Evolutionary conservation across 441 rosid genomes (phyloP), one percentile per base, ranked within the genome.

Genomic region (Bocquillonia castaneifolia): DNA sequence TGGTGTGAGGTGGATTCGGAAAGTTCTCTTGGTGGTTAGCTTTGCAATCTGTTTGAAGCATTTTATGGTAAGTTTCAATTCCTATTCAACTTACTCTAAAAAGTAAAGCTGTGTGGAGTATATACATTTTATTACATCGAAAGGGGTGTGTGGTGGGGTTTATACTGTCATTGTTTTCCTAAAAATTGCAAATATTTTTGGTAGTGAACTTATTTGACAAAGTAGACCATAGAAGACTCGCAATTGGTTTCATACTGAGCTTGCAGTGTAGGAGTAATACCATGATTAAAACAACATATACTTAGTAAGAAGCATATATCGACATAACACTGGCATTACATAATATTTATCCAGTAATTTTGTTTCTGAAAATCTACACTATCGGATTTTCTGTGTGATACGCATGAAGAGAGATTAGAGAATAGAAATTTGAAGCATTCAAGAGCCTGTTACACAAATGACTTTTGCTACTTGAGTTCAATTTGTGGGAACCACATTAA

Each of bases 31-130:
- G 80, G 36, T 78, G 44, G 71, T 82, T 79, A 85, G 91, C 74
- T 52, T 89, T 71, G 84, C 81, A 45, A 77, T 93, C 66, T 84
- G 62, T 77, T 91, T 92, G 91, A 91, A 78, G 78, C 99, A 91
- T 79, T 80, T 87, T 68, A 80, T 67, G 88, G 99, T 91, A 77
- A 74, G 69, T 47, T 50, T 47, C 63, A 12, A 47, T 34, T 26
- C 65, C 56, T 20, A 17, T 55, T 51, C 61, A 47, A 32, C 51
- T 59, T 26, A 26, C 25, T 66, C 40, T 37, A 39, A 28, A 45
- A 39, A 63, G 23, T 5, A 39, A 56, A 44, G 17, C 50, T 55
- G 6, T 32, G 48, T 53, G 32, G 25, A 31, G 14, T 29, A 44
- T 18, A 20, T 29, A 31, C 48, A 9, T 44, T 13, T 26, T 17